phyloP scores from a whole-genome alignment of 1,284 basidiomycete genomes.

The Cryptococcus sp. region DNA sequence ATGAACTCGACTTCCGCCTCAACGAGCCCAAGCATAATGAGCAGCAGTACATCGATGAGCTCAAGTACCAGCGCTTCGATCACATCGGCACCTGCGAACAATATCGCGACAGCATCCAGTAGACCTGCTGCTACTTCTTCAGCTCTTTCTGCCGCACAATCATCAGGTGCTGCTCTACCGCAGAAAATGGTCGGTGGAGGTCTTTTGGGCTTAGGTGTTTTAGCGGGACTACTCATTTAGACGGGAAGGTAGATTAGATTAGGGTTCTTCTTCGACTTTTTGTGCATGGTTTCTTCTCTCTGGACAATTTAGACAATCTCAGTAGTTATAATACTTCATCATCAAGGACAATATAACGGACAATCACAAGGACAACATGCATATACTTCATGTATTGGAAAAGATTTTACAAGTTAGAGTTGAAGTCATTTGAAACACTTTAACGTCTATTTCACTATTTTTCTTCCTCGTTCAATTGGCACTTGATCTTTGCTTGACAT shows the following conservation, averaged over 20 bases:
- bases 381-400: background rate
- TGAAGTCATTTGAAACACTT: no score
- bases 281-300: background rate
- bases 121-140: no score
- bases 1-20: constrained; percentile 2
- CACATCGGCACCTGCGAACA: background rate
- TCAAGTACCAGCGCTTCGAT: background rate
- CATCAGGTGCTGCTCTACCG: background rate
- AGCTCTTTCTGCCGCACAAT: background rate
- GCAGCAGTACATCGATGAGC: background rate
- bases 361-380: background rate
- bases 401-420: no score
- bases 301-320: background rate
- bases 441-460: no score
- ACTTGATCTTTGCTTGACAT: no score
- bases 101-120: background rate
- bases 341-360: background rate
- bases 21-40: background rate
- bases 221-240: background rate
- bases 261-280: background rate
- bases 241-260: background rate
- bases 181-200: background rate
- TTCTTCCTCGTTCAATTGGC: no score
- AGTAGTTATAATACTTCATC: background rate
- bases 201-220: background rate